A percentile compares a stretch with the other conserved stretches of the same genome.
Evolutionary conservation across 2,329 filamentous ascomycete genomes (phyloP).

Genomic region (Colletotrichum aenigma): DNA sequence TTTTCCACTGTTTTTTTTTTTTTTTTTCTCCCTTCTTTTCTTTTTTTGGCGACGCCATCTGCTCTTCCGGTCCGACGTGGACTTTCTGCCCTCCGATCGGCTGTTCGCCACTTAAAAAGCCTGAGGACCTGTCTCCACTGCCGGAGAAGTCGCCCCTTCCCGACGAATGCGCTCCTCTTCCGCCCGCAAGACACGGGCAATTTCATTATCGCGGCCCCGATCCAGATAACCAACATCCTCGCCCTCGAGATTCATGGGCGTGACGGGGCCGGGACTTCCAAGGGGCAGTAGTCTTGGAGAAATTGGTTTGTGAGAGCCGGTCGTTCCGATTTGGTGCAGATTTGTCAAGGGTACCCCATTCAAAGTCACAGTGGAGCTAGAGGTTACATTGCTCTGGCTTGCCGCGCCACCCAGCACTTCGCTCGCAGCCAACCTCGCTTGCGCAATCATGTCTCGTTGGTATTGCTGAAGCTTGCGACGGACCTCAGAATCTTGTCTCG

Average conservation of each 20-base stretch:
- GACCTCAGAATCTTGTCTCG: conserved; percentile 49
- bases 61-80: neutral
- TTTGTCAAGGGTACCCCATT: conserved; percentile 40
- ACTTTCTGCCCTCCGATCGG: neutral
- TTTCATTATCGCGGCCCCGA: conserved; percentile 28
- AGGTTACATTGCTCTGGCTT: conserved; percentile 25
- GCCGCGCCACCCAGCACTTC: conserved; percentile 30
- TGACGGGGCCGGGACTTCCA: conserved; percentile 65
- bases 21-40: neutral
- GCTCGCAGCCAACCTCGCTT: conserved; percentile 53
- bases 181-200: conserved; percentile 20
- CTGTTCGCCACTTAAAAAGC: conserved; percentile 26
- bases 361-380: conserved; percentile 33
- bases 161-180: conserved; percentile 36
- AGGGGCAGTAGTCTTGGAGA: conserved; percentile 57
- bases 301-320: conserved; percentile 48
- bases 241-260: conserved; percentile 61
- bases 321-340: conserved; percentile 37
- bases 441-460: conserved; percentile 65
- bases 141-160: conserved; percentile 34
- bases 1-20: neutral
- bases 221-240: conserved; percentile 43
- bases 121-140: conserved; percentile 33
- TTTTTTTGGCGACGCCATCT: neutral
- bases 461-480: conserved; percentile 61